phyloP scores from a whole-genome alignment of 2,329 filamentous ascomycete species.

The Metarhizium anisopliae region DNA sequence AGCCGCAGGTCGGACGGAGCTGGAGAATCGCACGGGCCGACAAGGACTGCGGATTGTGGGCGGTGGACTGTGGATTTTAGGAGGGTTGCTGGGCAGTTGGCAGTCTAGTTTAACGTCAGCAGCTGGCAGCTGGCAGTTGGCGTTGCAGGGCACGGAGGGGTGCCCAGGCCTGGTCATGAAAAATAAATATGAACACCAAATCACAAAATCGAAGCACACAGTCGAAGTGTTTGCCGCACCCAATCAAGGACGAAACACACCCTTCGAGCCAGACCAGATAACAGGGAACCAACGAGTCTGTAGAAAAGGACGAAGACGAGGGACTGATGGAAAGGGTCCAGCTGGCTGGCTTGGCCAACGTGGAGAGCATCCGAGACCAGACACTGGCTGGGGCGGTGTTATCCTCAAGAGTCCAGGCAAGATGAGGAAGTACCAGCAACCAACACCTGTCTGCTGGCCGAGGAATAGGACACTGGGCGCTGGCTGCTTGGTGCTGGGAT shows the following conservation, averaged over 20 bases:
- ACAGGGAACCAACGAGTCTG: background rate
- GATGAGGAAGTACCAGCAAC: no score
- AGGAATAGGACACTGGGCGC: background rate
- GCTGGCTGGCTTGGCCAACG: constrained; percentile 7
- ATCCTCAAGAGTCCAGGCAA: no score
- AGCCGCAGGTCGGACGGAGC: constrained; percentile 13
- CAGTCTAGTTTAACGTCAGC: background rate
- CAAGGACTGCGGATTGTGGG: background rate
- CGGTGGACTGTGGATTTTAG: background rate
- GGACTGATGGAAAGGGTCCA: background rate
- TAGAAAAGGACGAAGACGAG: no score
- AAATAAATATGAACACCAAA: background rate
- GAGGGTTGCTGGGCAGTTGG: background rate
- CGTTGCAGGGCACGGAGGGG: background rate
- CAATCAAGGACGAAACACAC: background rate
- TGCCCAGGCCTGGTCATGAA: no score
- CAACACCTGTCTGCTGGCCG: no score
- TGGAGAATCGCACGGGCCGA: constrained; percentile 12
- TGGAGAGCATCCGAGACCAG: constrained; percentile 11
- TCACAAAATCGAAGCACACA: background rate
- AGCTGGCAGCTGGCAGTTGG: background rate
- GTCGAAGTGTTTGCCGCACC: background rate
- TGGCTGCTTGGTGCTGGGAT: background rate
- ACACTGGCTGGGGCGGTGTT: constrained; percentile 5
- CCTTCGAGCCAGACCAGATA: background rate